These are phyloP conservation scores for Ephemerocybe angulata DNA, from an alignment of 768 basidiomycete species.

Conservation along the genomic window DNA sequence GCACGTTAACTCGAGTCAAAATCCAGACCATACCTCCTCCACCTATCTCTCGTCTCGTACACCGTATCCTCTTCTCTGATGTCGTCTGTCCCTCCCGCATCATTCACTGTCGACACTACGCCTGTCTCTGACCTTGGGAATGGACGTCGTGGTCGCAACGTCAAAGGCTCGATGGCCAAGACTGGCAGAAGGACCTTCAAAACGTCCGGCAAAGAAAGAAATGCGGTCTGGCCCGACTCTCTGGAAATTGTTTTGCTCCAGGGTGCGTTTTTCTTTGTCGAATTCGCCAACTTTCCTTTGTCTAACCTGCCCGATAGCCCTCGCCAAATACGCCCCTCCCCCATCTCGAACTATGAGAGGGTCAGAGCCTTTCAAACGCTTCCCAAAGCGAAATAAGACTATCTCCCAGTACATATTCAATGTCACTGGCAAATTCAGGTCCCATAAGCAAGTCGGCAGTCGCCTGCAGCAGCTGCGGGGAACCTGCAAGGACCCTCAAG, in stretches of 20 bases:
- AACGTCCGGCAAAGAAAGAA: slow-evolving; percentile 14
- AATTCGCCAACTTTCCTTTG: background rate
- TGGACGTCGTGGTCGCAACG: too few relatives aligned
- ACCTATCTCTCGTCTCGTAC: background rate
- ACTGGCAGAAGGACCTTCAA: slow-evolving; percentile 27
- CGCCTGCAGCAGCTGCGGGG: slow-evolving; percentile 72
- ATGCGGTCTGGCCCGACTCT: slow-evolving; percentile 23
- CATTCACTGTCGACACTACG: background rate
- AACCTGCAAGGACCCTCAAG: slow-evolving; percentile 63
- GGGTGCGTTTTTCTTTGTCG: slow-evolving; percentile 11
- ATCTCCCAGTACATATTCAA: slow-evolving; percentile 66
- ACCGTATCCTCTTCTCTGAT: background rate
- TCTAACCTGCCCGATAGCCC: background rate
- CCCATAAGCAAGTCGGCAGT: slow-evolving; percentile 74
- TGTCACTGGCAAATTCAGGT: slow-evolving; percentile 59
- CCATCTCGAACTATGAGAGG: slow-evolving; percentile 10
- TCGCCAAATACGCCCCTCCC: slow-evolving; percentile 16
- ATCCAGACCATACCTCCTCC: background rate
- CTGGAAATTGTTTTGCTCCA: slow-evolving; percentile 23
- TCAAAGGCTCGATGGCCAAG: background rate
- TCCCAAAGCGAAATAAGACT: slow-evolving; percentile 71
- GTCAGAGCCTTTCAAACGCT: slow-evolving; percentile 39
- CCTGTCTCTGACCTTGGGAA: background rate
- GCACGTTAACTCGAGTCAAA: background rate
- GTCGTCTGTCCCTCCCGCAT: background rate